A percentile compares a stretch with the other conserved stretches of the same genome.
phyloP scores from a whole-genome alignment of 2,329 filamentous ascomycete species.

The Curvularia lunata region DNA sequence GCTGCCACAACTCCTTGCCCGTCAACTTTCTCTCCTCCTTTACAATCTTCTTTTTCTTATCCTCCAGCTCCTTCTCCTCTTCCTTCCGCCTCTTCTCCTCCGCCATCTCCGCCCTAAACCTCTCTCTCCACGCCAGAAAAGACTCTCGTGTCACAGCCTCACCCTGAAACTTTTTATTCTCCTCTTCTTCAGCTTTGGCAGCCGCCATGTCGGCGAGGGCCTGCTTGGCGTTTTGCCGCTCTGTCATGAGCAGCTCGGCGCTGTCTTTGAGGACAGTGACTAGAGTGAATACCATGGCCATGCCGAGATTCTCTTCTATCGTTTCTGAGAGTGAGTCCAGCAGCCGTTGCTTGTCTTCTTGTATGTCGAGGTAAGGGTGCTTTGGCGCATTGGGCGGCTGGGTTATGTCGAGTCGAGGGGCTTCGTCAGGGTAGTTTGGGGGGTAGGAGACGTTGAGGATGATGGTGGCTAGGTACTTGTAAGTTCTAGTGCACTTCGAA shows the following conservation, averaged over 20 bases:
- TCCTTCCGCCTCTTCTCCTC: constrained; percentile 67
- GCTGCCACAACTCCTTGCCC: constrained; percentile 60
- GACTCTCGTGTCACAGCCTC: constrained; percentile 85
- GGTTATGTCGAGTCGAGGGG: constrained; percentile 81
- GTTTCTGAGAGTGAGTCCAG: constrained; percentile 74
- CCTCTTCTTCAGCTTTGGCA: constrained; percentile 78
- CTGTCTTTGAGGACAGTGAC: constrained; percentile 86
- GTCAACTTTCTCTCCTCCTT: constrained; percentile 83
- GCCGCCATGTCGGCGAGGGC: constrained; percentile 60
- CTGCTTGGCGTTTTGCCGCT: constrained; percentile 70
- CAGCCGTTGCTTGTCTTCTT: constrained; percentile 77
- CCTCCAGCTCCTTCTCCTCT: constrained; percentile 74
- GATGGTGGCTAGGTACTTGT: constrained; percentile 62
- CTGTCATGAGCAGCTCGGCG: constrained; percentile 82
- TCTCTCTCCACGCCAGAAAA: constrained; percentile 82
- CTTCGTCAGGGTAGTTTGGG: constrained; percentile 86
- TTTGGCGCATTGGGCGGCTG: constrained; percentile 72
- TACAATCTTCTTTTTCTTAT: constrained; percentile 55
- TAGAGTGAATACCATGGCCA: constrained; percentile 96
- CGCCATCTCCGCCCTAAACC: constrained; percentile 80
- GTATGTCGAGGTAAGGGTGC: constrained; percentile 77
- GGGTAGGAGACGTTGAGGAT: constrained; percentile 87
- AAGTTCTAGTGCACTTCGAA: background rate
- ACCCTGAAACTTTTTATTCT: constrained; percentile 96
- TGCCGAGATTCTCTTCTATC: constrained; percentile 91